Conservation (phyloP, 2,329 filamentous ascomycete species). For the Apiospora rasikravindrae region DNA sequence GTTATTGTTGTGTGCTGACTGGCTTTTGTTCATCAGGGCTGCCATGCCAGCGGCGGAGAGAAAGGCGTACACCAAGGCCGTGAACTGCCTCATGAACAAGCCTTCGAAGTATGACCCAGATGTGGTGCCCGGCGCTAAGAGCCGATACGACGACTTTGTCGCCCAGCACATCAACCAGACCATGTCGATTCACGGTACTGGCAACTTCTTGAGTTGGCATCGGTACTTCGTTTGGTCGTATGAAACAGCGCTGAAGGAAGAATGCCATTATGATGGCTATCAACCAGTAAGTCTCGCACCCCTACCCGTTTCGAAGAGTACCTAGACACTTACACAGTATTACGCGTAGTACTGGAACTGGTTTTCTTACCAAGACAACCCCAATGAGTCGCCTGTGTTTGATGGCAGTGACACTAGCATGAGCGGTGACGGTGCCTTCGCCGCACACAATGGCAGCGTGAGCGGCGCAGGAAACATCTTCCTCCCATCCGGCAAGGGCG, state of each 20-base stretch:
- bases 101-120: constrained; percentile 38
- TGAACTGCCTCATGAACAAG: constrained; percentile 40
- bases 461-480: constrained; percentile 29
- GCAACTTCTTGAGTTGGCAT: constrained; percentile 49
- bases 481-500: constrained; percentile 56
- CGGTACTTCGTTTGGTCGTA: constrained; percentile 47
- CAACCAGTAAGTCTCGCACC: constrained; percentile 39
- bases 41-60: constrained; percentile 34
- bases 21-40: constrained; percentile 30
- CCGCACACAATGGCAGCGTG: constrained; percentile 30
- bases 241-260: constrained; percentile 45
- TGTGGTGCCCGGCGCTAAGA: constrained; percentile 39
- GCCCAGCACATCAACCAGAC: constrained; percentile 45
- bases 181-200: constrained; percentile 36
- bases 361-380: constrained; percentile 51
- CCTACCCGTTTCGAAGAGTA: neutral
- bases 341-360: constrained; percentile 56
- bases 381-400: constrained; percentile 56
- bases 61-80: constrained; percentile 40
- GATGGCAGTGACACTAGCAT: constrained; percentile 58
- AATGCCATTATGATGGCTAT: constrained; percentile 48
- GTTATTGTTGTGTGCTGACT: neutral
- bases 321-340: neutral
- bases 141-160: constrained; percentile 44
- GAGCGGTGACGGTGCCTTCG: constrained; percentile 51